Evolutionary conservation across 2,329 filamentous ascomycete genomes (phyloP).

Genomic region (Ceratocystis cubensis): DNA sequence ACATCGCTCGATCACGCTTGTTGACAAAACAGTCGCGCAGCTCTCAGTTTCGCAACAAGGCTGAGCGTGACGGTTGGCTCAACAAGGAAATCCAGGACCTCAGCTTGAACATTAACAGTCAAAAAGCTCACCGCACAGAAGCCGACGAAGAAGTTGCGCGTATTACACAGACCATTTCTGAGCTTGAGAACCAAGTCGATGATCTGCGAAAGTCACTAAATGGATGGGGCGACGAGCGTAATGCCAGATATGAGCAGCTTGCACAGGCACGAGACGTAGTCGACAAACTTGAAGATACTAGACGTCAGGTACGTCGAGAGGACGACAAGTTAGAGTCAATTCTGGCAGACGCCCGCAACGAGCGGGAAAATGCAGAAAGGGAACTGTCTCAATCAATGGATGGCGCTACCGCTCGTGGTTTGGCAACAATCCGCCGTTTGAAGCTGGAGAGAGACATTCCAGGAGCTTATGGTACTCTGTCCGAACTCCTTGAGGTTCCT

Average conservation of each 20-base stretch:
- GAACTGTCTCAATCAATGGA: conserved; percentile 79
- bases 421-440: conserved; percentile 74
- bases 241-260: conserved; percentile 59
- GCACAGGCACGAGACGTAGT: conserved; percentile 64
- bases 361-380: conserved; percentile 65
- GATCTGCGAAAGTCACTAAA: conserved; percentile 60
- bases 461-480: conserved; percentile 83
- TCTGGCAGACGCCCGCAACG: conserved; percentile 60
- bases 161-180: conserved; percentile 57
- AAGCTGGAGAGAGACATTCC: conserved; percentile 67
- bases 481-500: conserved; percentile 78
- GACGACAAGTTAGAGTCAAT: conserved; percentile 76
- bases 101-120: conserved; percentile 59
- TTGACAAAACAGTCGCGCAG: conserved; percentile 87
- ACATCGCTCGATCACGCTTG: conserved; percentile 62
- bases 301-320: conserved; percentile 77
- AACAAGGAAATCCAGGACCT: conserved; percentile 69
- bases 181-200: conserved; percentile 60
- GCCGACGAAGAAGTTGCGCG: conserved; percentile 69
- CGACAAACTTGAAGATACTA: conserved; percentile 71
- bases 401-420: conserved; percentile 68
- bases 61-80: conserved; percentile 74
- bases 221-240: conserved; percentile 63
- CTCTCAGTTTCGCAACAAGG: conserved; percentile 75
- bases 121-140: conserved; percentile 75